Conservation (phyloP, 257 asterid genomes). For the Misopates orontium region DNA sequence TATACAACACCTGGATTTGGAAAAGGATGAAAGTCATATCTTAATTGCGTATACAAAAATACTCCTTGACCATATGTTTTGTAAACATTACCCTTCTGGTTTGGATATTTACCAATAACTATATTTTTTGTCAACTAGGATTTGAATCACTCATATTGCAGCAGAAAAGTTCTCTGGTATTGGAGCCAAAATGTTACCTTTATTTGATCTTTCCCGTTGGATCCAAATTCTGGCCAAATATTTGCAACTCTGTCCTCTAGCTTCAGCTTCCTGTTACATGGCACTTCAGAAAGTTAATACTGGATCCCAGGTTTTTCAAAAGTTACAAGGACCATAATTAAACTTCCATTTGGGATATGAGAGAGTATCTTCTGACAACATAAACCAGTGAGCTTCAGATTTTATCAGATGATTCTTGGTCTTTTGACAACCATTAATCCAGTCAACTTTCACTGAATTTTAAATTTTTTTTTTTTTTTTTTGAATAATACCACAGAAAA, state of each 20-base stretch:
- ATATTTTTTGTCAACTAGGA: neutral
- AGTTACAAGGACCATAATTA: constrained; percentile 3
- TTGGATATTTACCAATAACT: neutral
- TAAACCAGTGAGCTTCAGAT: constrained; percentile 17
- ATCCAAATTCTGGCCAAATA: constrained; percentile 87
- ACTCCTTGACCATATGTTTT: neutral
- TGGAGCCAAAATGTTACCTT: constrained; percentile 53
- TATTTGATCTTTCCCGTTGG: constrained; percentile 76
- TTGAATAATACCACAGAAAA: neutral
- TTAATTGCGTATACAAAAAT: neutral
- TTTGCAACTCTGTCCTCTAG: constrained; percentile 69
- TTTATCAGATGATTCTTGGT: neutral
- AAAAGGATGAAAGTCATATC: constrained; percentile 6
- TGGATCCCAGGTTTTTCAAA: constrained; percentile 12
- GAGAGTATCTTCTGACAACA: constrained; percentile 2
- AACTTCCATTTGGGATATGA: neutral
- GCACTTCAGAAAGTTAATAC: constrained; percentile 26
- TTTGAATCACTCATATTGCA: constrained; percentile 10
- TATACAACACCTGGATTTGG: constrained; percentile 10
- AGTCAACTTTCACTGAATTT: neutral
- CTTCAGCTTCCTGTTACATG: constrained; percentile 70
- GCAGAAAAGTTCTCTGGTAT: constrained; percentile 16
- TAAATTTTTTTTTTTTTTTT: neutral
- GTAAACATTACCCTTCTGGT: constrained; percentile 9
- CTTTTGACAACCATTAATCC: constrained; percentile 3